Percentiles rank a stretch among this genome's conserved stretches.
Evolutionary conservation across 2,329 filamentous ascomycete genomes (phyloP).

Genomic region (Talaromyces sp.): DNA sequence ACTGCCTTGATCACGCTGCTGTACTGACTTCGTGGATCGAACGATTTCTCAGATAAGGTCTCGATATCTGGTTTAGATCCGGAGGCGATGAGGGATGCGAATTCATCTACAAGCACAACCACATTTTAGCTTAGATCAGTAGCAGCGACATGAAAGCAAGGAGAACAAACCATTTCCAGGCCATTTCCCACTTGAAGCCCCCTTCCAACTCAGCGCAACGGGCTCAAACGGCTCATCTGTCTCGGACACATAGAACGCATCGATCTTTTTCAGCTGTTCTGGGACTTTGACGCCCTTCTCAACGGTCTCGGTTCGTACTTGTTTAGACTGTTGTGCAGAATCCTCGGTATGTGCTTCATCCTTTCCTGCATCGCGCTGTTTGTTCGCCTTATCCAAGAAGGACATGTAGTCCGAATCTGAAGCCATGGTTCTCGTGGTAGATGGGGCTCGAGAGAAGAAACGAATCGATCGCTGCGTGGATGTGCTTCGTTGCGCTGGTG

Average conservation of each 20-base stretch:
- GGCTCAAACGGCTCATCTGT: slow-evolving; percentile 82
- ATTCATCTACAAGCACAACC: slow-evolving; percentile 53
- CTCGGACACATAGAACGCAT: slow-evolving; percentile 72
- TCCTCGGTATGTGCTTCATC: slow-evolving; percentile 20
- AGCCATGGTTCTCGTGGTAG: slow-evolving; percentile 34
- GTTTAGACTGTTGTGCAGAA: slow-evolving; percentile 23
- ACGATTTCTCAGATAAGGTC: slow-evolving; percentile 66
- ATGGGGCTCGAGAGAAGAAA: not conserved
- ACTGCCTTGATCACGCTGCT: slow-evolving; percentile 52
- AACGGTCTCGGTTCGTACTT: slow-evolving; percentile 38
- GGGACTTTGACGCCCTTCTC: slow-evolving; percentile 58
- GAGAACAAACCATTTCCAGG: slow-evolving; percentile 32
- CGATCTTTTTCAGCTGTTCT: slow-evolving; percentile 52
- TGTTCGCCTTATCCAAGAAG: slow-evolving; percentile 84
- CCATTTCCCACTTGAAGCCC: slow-evolving; percentile 32
- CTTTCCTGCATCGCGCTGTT: slow-evolving; percentile 50
- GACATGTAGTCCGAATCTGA: slow-evolving; percentile 78
- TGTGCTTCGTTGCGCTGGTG: not conserved
- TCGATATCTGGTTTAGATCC: slow-evolving; percentile 44
- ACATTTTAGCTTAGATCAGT: not conserved
- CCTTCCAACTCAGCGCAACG: slow-evolving; percentile 62
- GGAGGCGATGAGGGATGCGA: slow-evolving; percentile 60
- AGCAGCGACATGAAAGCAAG: not conserved
- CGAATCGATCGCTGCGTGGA: not conserved
- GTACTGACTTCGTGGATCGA: slow-evolving; percentile 72